Evolutionary conservation across 208 protist genomes (phyloP).

Genomic region (Phytomonas francai): DNA sequence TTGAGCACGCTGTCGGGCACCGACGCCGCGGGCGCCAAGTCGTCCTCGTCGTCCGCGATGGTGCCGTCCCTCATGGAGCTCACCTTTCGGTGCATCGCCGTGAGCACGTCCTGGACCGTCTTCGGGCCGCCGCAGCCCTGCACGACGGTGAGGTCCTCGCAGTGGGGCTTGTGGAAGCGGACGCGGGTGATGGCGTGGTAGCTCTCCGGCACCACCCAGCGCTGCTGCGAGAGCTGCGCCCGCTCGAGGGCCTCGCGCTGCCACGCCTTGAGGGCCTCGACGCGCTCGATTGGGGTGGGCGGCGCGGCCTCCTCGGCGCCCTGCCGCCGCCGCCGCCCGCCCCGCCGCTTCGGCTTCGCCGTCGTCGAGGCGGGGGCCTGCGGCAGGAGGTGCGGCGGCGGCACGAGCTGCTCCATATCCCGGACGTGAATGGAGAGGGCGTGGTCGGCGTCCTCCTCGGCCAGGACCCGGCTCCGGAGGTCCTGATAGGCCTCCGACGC

Average conservation of each 20-base stretch:
- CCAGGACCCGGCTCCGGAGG: constrained; percentile 45
- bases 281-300: constrained; percentile 37
- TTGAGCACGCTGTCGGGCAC: too few relatives aligned
- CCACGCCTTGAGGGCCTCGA: constrained; percentile 58
- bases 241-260: constrained; percentile 27
- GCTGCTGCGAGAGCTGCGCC: constrained; percentile 32
- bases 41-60: constrained; percentile 5
- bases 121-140: constrained; percentile 46
- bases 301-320: constrained; percentile 9
- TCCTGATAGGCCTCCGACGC: constrained; percentile 19
- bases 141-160: constrained; percentile 44
- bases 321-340: not conserved
- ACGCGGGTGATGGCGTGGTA: constrained; percentile 78
- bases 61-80: constrained; percentile 2
- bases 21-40: too few relatives aligned
- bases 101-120: constrained; percentile 43
- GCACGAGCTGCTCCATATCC: constrained; percentile 73
- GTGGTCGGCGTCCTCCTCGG: constrained; percentile 61
- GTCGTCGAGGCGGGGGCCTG: not conserved
- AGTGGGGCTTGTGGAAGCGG: constrained; percentile 45
- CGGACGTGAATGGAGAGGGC: constrained; percentile 69
- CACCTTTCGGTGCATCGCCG: constrained; percentile 25
- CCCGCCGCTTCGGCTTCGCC: constrained; percentile 1
- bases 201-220: constrained; percentile 28
- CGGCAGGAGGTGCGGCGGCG: constrained; percentile 44